Evolutionary conservation across 202 grass and related monocot species (phyloP).

Genomic region (Digitaria exilis): DNA sequence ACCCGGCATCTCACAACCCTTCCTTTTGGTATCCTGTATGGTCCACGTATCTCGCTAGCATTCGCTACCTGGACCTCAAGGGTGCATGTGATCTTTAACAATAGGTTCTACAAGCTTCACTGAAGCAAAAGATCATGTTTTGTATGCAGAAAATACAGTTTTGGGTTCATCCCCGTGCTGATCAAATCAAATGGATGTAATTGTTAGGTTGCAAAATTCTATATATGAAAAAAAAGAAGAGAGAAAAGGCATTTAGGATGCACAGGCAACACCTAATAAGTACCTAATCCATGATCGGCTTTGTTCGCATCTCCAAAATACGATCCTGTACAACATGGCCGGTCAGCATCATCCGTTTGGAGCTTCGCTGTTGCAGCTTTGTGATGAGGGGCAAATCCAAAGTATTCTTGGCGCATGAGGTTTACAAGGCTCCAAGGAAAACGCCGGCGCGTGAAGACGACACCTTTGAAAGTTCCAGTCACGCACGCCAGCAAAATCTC

Average conservation of each 20-base stretch:
- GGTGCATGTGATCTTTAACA: background rate
- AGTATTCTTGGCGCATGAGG: background rate
- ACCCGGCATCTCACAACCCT: background rate
- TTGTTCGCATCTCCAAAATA: background rate
- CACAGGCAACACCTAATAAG: background rate
- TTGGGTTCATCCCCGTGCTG: no score
- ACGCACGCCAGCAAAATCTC: background rate
- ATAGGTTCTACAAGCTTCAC: background rate
- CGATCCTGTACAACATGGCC: background rate
- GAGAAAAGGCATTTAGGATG: background rate
- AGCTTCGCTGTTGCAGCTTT: conserved; percentile 14
- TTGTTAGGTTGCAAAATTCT: background rate
- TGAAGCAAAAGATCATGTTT: background rate
- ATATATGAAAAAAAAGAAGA: background rate
- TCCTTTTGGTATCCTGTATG: background rate
- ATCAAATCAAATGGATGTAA: no score
- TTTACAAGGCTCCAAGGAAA: conserved; percentile 1
- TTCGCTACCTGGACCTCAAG: background rate
- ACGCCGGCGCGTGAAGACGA: background rate
- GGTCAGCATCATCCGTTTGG: conserved; percentile 34
- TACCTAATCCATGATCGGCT: background rate
- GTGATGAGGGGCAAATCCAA: background rate
- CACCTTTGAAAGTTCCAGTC: conserved; percentile 35
- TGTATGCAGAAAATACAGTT: background rate
- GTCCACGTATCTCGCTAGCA: conserved; percentile 18